A percentile compares a stretch with the other conserved stretches of the same genome.
phyloP scores from a whole-genome alignment of 805 yeast species.

The Metschnikowia cerradonensis region DNA sequence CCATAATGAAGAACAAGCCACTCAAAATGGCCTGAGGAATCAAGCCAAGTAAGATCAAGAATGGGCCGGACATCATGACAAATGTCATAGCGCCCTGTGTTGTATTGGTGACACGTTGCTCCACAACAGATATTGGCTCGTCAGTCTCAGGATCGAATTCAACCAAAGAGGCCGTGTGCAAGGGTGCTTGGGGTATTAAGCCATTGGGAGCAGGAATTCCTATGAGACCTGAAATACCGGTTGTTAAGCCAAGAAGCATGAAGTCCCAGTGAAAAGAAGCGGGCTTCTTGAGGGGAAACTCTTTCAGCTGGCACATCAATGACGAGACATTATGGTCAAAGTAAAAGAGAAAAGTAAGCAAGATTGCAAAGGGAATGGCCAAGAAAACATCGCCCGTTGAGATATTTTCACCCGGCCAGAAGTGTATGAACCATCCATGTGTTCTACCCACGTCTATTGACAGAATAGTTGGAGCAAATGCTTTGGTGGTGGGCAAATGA shows the following conservation, averaged over 20 bases:
- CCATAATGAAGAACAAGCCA: constrained; percentile 93
- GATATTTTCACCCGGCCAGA: constrained; percentile 57
- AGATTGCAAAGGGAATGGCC: constrained; percentile 88
- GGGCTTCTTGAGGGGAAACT: constrained; percentile 80
- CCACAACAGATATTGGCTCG: constrained; percentile 60
- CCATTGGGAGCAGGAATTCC: constrained; percentile 98
- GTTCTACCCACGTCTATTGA: constrained; percentile 31
- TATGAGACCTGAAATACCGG: constrained; percentile 79
- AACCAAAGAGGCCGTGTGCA: constrained; percentile 78
- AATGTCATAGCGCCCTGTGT: constrained; percentile 79
- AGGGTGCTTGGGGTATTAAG: constrained; percentile 92
- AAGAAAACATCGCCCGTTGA: constrained; percentile 73
- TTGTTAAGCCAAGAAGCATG: constrained; percentile 74
- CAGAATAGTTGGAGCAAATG: constrained; percentile 68
- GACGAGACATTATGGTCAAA: constrained; percentile 96
- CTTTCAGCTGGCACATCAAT: constrained; percentile 81
- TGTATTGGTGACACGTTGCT: constrained; percentile 82
- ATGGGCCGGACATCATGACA: constrained; percentile 87
- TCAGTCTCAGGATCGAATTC: constrained; percentile 44
- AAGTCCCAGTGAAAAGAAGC: constrained; percentile 93
- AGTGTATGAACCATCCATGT: constrained; percentile 74
- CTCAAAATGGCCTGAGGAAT: constrained; percentile 93
- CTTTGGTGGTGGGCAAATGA: constrained; percentile 60
- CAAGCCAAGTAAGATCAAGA: constrained; percentile 70
- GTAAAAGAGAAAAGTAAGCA: constrained; percentile 79